Base-by-base conservation (phyloP, 225 moss, liverwort and hornwort species). In the Ulota crispa region DNA sequence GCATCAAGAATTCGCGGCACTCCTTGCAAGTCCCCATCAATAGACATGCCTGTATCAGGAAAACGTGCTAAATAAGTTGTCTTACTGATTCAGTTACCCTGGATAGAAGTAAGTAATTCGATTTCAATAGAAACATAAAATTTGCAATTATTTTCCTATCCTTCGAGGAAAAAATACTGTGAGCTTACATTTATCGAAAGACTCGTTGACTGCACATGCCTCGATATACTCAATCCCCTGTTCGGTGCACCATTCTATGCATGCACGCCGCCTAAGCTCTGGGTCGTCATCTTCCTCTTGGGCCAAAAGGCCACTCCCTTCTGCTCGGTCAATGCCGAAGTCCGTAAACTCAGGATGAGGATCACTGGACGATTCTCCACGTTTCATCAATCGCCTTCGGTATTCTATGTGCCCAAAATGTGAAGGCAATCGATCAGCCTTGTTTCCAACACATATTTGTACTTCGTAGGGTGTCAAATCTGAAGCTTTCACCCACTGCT, bases 11-110 rank as follows among this genome's bases (percentile, higher is more conserved):
- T 89, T 80, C 98, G 86, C 7, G 90, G 83, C 64, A 99, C 89
- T 78, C 98, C 98, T 92, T 99, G 98, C 85, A 93, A 86, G 87
- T 99, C 98, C 62, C 93, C 98, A 90, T 95, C 98, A 27, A 99
- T 86, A 80, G 98, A 94, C 88, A 99, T 88, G 81, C 97, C 97
- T 97, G 92, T 61, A 71, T 61, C 77, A 55, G 47, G 39, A 59
- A 75, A 50, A 83, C 60, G 45, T 63, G 60, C 75, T 64, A 41
- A 39, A 64, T 81, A 23, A 43, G 45, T 24, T 23, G 39, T 74
- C 64, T 73, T 42, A 68, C 39, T 34, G 45, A 68, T 30, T 64
- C 72, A 47, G 32, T 56, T 81, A 32, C 15, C 20, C 41, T 59
- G 23, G 8, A 34, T 26, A 11, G 36, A 28, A 43, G 73, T 54